Percentiles rank a stretch among this genome's conserved stretches.
phyloP scores from a whole-genome alignment of 805 yeast genomes.

The Teunomyces tritomae region DNA sequence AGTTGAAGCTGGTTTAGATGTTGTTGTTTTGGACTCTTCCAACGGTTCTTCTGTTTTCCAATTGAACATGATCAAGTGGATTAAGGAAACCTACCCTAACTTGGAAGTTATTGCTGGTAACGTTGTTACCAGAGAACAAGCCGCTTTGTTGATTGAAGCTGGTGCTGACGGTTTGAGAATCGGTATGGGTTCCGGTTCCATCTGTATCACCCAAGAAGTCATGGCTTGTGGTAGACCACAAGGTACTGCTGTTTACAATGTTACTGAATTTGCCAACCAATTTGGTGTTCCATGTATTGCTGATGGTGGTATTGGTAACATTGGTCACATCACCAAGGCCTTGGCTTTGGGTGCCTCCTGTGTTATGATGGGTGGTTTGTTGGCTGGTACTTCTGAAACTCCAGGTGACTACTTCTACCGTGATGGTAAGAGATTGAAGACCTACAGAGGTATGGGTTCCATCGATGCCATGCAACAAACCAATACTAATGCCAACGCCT shows the following conservation, averaged over 20 bases:
- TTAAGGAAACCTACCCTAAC: slow-evolving; percentile 74
- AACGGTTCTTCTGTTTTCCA: slow-evolving; percentile 98
- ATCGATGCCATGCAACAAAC: slow-evolving; percentile 98
- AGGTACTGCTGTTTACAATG: slow-evolving; percentile 97
- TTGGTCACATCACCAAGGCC: slow-evolving; percentile 98
- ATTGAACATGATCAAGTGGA: slow-evolving; percentile 88
- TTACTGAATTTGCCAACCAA: slow-evolving; percentile 86
- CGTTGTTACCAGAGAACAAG: slow-evolving; percentile 98
- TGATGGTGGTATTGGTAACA: slow-evolving; percentile 98
- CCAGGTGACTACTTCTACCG: slow-evolving; percentile 98
- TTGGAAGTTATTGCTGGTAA: slow-evolving; percentile 95
- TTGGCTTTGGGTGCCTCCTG: slow-evolving; percentile 93
- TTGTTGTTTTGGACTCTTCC: slow-evolving; percentile 91
- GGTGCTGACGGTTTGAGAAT: slow-evolving; percentile 98
- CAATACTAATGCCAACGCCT: slow-evolving; percentile 86
- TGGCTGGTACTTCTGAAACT: slow-evolving; percentile 97
- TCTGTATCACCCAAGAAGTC: slow-evolving; percentile 98
- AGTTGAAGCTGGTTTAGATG: slow-evolving; percentile 96
- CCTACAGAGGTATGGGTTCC: slow-evolving; percentile 99
- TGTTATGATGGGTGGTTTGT: slow-evolving; percentile 99
- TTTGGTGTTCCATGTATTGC: slow-evolving; percentile 99
- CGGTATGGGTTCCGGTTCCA: slow-evolving; percentile 99
- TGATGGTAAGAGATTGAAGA: slow-evolving; percentile 96
- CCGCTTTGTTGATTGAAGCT: slow-evolving; percentile 85
- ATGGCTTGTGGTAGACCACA: slow-evolving; percentile 99